A percentile compares a stretch with the other conserved stretches of the same genome.
Conservation (phyloP, 768 basidiomycete species). For the Kwoniella botswanensis region DNA sequence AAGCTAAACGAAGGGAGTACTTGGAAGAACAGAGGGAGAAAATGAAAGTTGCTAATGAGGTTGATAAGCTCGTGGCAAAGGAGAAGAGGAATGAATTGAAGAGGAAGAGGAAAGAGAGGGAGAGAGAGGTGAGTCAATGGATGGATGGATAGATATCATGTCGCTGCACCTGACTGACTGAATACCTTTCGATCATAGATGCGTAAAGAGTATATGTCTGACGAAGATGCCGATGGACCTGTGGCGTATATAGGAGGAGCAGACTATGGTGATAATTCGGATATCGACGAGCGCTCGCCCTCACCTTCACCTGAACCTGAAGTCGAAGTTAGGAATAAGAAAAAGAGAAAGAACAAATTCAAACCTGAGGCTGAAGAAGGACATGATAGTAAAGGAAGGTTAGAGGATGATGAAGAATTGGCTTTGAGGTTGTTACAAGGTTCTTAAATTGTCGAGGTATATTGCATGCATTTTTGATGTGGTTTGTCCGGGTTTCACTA, state of each 20-base stretch:
- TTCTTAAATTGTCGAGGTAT: not conserved
- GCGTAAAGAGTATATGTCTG: slow-evolving; percentile 21
- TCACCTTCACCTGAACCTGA: slow-evolving; percentile 59
- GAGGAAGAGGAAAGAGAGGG: slow-evolving; percentile 82
- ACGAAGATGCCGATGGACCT: slow-evolving; percentile 48
- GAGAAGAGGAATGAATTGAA: slow-evolving; percentile 92
- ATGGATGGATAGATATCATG: slow-evolving; percentile 11
- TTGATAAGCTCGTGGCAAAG: slow-evolving; percentile 80
- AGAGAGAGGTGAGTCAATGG: slow-evolving; percentile 60
- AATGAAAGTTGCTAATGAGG: slow-evolving; percentile 71
- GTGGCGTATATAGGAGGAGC: slow-evolving; percentile 58
- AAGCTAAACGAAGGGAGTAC: slow-evolving; percentile 71
- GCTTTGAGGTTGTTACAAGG: slow-evolving; percentile 64
- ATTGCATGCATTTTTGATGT: not conserved
- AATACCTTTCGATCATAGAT: not conserved
- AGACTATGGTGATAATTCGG: slow-evolving; percentile 69
- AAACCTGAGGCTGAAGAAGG: slow-evolving; percentile 54
- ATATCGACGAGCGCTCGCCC: slow-evolving; percentile 67
- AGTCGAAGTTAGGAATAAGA: slow-evolving; percentile 44
- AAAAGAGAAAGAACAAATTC: slow-evolving; percentile 48
- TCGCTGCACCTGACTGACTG: not conserved
- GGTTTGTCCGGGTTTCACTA: no score
- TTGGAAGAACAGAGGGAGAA: slow-evolving; percentile 74
- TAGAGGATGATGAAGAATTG: slow-evolving; percentile 65
- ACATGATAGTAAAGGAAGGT: not conserved